Percentiles rank a stretch among this genome's conserved stretches.
Evolutionary conservation across 495 filamentous ascomycete species (phyloP).

Genomic region (Annulohypoxylon moriforme): DNA sequence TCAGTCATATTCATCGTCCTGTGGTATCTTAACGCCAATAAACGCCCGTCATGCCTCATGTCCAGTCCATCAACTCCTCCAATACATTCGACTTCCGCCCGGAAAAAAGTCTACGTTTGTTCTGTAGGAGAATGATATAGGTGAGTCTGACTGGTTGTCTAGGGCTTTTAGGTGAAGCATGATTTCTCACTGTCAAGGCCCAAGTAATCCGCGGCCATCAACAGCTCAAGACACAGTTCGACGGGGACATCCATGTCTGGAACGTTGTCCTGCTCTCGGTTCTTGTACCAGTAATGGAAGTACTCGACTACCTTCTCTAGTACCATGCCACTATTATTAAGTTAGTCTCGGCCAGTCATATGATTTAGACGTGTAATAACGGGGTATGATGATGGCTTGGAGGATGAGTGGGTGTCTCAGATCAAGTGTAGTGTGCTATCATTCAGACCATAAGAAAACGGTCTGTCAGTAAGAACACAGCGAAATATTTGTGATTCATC

Average conservation of each 20-base stretch:
- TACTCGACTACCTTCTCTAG: conserved; percentile 94
- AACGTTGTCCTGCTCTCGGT: conserved; percentile 78
- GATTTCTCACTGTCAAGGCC: conserved; percentile 53
- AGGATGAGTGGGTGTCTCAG: conserved; percentile 54
- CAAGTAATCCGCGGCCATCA: conserved; percentile 84
- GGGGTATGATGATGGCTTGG: background rate
- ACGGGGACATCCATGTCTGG: conserved; percentile 88
- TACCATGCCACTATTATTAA: conserved; percentile 72
- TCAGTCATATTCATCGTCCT: conserved; percentile 5
- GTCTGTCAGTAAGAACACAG: conserved; percentile 58
- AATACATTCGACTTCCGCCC: background rate
- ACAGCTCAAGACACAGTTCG: conserved; percentile 80
- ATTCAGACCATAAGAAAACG: conserved; percentile 55
- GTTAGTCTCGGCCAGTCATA: conserved; percentile 17
- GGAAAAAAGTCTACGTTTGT: conserved; percentile 14
- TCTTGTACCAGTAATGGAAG: conserved; percentile 87
- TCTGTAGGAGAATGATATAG: conserved; percentile 29
- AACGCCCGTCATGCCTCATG: conserved; percentile 22
- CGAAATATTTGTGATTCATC: conserved; percentile 57
- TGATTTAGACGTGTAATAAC: conserved; percentile 4
- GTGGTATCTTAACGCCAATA: conserved; percentile 34
- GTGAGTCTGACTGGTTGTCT: conserved; percentile 11
- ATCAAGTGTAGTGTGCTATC: conserved; percentile 69
- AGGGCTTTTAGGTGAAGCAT: background rate
- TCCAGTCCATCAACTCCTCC: background rate